Percentiles rank a stretch among this genome's conserved stretches.
Conservation (phyloP, 148 eudicot species). For the Fallopia convolvulus region DNA sequence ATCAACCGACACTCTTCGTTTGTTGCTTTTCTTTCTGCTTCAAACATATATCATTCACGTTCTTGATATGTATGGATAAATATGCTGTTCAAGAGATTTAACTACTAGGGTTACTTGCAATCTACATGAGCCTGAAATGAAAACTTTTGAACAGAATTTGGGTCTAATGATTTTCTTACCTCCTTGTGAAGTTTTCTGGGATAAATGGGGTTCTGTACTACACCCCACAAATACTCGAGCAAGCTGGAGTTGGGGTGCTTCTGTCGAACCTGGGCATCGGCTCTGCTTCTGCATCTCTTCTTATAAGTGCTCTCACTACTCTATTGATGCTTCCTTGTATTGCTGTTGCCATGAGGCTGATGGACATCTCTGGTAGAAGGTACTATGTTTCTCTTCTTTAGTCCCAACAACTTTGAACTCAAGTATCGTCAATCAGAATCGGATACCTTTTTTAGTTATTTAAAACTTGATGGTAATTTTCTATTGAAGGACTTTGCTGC, state of each 20-base stretch:
- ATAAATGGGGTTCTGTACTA: conserved; percentile 51
- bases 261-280: conserved; percentile 42
- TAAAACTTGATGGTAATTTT: not conserved
- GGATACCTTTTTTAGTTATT: no score
- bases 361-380: conserved; percentile 58
- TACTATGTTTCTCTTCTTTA: conserved; percentile 20
- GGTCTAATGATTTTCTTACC: not conserved
- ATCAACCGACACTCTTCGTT: not conserved
- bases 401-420: no score
- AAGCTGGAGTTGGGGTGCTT: conserved; percentile 52
- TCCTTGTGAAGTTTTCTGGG: conserved; percentile 43
- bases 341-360: conserved; percentile 58
- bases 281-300: conserved; percentile 41
- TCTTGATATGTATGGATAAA: not conserved
- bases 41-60: not conserved
- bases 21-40: not conserved
- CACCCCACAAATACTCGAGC: conserved; percentile 53
- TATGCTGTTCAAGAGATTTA: not conserved
- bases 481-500: conserved; percentile 38
- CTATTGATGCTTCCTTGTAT: conserved; percentile 58
- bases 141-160: not conserved
- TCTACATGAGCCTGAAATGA: not conserved
- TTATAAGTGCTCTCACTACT: conserved; percentile 37
- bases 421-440: no score
- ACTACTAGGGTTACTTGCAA: not conserved